phyloP scores from a whole-genome alignment of 2,329 filamentous ascomycete genomes.

The Apiospora aurea region DNA sequence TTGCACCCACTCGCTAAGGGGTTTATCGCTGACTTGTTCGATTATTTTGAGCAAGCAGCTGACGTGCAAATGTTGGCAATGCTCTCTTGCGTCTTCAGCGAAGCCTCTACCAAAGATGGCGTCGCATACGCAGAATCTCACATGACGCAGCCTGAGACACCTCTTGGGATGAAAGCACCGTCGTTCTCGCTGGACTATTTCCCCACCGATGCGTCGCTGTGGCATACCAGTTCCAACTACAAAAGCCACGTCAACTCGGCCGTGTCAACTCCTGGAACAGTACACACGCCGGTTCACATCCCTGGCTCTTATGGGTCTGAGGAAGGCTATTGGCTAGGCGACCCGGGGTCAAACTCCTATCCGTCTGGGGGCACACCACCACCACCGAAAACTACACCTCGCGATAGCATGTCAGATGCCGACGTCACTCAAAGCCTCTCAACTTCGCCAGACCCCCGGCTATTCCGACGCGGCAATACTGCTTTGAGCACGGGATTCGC shows the following conservation, averaged over 20 bases:
- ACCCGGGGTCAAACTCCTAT: conserved; percentile 63
- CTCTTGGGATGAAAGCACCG: conserved; percentile 69
- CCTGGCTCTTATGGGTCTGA: conserved; percentile 65
- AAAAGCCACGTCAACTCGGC: conserved; percentile 62
- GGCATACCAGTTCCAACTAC: conserved; percentile 52
- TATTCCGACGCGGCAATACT: conserved; percentile 61
- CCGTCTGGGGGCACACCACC: conserved; percentile 70
- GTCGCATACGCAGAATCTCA: conserved; percentile 65
- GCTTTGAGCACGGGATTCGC: conserved; percentile 63
- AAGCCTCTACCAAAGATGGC: conserved; percentile 61
- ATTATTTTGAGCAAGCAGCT: conserved; percentile 66
- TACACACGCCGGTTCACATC: conserved; percentile 61
- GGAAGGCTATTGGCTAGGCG: conserved; percentile 58
- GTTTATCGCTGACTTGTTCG: conserved; percentile 69
- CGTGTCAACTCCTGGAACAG: conserved; percentile 63
- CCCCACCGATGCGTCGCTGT: conserved; percentile 62
- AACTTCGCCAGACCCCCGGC: conserved; percentile 64
- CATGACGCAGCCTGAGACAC: conserved; percentile 65
- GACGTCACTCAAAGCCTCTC: conserved; percentile 60
- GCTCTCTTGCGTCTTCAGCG: conserved; percentile 73
- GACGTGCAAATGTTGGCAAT: conserved; percentile 77
- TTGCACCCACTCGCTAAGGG: conserved; percentile 67
- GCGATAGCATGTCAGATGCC: conserved; percentile 52
- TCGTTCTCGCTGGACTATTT: conserved; percentile 74
- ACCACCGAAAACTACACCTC: conserved; percentile 50